Evolutionary conservation across 2,329 filamentous ascomycete genomes (phyloP).

Genomic region (Fusarium sp.): DNA sequence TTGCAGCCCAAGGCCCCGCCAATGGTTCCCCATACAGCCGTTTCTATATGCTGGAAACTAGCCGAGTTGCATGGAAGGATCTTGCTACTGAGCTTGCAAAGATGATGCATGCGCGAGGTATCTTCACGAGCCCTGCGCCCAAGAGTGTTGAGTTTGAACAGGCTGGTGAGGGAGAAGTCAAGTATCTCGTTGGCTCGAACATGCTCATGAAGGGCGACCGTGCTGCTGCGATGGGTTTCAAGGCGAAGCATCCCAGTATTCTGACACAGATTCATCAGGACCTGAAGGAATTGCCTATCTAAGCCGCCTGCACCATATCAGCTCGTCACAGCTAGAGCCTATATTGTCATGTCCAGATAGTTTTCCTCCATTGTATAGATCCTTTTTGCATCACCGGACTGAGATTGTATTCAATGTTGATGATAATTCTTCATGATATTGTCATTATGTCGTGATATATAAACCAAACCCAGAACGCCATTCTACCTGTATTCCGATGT

Average conservation of each 20-base stretch:
- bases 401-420: rapidly evolving
- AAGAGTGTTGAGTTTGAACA: background rate
- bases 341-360: background rate
- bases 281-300: background rate
- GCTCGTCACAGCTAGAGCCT: background rate
- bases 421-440: background rate
- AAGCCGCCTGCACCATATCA: background rate
- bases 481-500: background rate
- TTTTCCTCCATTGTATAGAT: background rate
- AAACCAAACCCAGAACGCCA: background rate
- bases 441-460: background rate
- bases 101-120: background rate
- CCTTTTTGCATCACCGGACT: rapidly evolving
- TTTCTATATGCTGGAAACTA: slow-evolving; percentile 15
- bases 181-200: slow-evolving; percentile 7
- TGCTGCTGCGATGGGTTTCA: background rate
- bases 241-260: background rate
- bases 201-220: slow-evolving; percentile 19
- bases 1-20: background rate
- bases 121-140: background rate
- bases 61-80: slow-evolving; percentile 3
- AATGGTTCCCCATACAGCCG: slow-evolving; percentile 2
- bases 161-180: slow-evolving; percentile 12
- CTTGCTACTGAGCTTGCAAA: background rate
- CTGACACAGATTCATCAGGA: slow-evolving; percentile 5